phyloP scores from a whole-genome alignment of 306 rosid species.

The Pyrus pyrifolia region DNA sequence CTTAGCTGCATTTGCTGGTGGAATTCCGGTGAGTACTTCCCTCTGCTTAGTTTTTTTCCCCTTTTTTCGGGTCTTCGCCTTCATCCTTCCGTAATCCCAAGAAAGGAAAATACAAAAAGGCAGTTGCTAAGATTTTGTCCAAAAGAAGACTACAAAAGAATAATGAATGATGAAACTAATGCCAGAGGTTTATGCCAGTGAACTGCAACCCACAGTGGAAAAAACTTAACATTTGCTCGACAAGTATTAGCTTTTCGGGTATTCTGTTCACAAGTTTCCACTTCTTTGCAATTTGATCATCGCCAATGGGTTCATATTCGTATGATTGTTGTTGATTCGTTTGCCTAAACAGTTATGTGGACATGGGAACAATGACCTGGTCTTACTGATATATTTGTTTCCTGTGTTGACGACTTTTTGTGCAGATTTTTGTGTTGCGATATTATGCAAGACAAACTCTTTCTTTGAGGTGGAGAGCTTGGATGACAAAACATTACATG shows the following conservation, averaged over 20 bases:
- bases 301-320: background rate
- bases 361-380: background rate
- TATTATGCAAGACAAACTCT: constrained; percentile 88
- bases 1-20: constrained; percentile 87
- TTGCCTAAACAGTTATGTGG: background rate
- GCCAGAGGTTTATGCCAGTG: background rate
- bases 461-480: constrained; percentile 94
- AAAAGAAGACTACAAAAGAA: background rate
- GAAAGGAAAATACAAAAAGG: background rate
- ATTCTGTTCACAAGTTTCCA: no score
- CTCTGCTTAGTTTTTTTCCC: constrained; percentile 39
- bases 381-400: constrained; percentile 20
- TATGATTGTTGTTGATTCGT: background rate
- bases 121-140: background rate
- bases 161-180: background rate
- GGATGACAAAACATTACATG: constrained; percentile 98
- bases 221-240: no score
- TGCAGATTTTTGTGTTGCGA: constrained; percentile 82
- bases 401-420: constrained; percentile 3
- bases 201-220: background rate
- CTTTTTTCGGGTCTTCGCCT: constrained; percentile 4
- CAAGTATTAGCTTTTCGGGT: no score
- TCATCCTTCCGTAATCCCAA: constrained; percentile 13
- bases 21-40: constrained; percentile 98
- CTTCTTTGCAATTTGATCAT: background rate